Evolutionary conservation across 257 asterid species (phyloP).

Genomic region (Solanum appendiculatum): DNA sequence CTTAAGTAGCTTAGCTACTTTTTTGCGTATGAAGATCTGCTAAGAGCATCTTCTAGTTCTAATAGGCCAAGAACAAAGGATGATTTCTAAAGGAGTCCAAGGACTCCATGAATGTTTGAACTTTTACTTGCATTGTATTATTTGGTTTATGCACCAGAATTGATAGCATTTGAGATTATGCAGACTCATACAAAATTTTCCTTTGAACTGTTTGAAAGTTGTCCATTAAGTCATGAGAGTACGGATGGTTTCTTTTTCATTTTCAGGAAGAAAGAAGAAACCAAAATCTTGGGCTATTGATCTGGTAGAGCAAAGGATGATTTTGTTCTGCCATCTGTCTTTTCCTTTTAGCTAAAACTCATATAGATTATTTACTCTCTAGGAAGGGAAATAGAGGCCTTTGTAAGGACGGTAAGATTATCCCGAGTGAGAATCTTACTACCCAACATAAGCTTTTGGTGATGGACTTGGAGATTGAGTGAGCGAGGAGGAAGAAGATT

Average conservation of each 20-base stretch:
- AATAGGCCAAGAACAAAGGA: neutral
- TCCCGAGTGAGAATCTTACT: neutral
- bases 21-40: neutral
- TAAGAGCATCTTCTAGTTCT: neutral
- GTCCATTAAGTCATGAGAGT: neutral
- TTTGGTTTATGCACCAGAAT: neutral
- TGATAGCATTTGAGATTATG: neutral
- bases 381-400: neutral
- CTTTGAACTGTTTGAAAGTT: neutral
- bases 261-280: neutral
- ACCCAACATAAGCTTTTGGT: neutral
- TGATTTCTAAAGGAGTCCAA: neutral
- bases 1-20: neutral
- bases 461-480: neutral
- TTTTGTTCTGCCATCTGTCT: neutral
- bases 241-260: neutral
- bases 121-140: neutral
- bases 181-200: neutral
- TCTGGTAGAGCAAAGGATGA: neutral
- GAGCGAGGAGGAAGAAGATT: neutral
- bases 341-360: neutral
- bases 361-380: neutral
- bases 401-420: neutral
- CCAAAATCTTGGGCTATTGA: neutral
- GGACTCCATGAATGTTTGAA: neutral